A percentile compares a stretch with the other conserved stretches of the same genome.
These are phyloP conservation scores for Aureobasidium zeae DNA, from an alignment of 2,329 filamentous ascomycete genomes.

Conservation along the genomic window DNA sequence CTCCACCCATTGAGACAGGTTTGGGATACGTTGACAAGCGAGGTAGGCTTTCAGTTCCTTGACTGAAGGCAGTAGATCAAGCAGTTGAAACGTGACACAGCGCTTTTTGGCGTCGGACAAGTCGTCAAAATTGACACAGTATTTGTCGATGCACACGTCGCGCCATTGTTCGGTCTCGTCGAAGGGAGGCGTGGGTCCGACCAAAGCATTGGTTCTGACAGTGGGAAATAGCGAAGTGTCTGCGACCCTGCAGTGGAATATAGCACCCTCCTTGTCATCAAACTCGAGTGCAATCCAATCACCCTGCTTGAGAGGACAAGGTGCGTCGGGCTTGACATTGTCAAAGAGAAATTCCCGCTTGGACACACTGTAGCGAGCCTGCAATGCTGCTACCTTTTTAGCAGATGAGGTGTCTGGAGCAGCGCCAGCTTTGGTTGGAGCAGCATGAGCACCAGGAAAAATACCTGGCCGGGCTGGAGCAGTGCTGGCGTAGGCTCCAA, in stretches of 20 bases:
- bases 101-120: conserved; percentile 40
- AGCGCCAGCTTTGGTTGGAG: no score
- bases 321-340: conserved; percentile 5
- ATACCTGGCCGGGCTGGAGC: neutral
- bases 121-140: conserved; percentile 50
- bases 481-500: no score
- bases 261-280: conserved; percentile 11
- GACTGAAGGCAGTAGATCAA: conserved; percentile 55
- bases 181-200: neutral
- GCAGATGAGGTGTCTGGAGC: neutral
- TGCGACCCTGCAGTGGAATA: conserved; percentile 42
- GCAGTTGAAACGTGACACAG: conserved; percentile 41
- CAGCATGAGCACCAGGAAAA: neutral
- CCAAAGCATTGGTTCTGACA: conserved; percentile 23
- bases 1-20: conserved; percentile 45
- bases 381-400: neutral
- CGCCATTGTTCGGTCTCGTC: conserved; percentile 22
- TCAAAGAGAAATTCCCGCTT: conserved; percentile 7
- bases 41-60: conserved; percentile 47
- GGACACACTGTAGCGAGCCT: conserved; percentile 1
- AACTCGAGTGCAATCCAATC: conserved; percentile 43
- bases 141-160: conserved; percentile 35
- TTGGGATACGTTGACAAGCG: conserved; percentile 29
- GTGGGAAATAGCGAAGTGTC: conserved; percentile 38
- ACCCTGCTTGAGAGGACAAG: conserved; percentile 35